phyloP scores from a whole-genome alignment of 2,329 filamentous ascomycete genomes.

The Fulvia fulva region DNA sequence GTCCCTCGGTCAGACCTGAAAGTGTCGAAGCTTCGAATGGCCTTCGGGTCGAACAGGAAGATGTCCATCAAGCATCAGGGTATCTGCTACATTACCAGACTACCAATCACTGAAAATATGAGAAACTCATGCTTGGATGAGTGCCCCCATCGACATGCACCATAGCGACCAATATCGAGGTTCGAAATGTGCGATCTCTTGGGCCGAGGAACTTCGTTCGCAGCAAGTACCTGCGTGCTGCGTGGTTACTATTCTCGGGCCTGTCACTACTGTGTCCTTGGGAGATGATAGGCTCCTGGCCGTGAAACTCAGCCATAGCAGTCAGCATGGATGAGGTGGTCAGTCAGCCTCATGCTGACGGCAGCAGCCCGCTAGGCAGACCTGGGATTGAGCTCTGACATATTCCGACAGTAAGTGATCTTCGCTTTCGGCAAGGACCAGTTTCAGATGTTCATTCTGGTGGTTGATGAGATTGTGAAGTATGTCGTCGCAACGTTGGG shows the following conservation, averaged over 20 bases:
- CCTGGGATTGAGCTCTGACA: not conserved
- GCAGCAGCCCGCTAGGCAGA: not conserved
- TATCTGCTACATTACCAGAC: no score
- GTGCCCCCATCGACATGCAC: not conserved
- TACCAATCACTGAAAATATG: no score
- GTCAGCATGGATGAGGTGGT: not conserved
- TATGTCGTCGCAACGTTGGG: not conserved
- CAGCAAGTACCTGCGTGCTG: not conserved
- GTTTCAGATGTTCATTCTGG: not conserved
- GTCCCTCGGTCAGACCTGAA: not conserved
- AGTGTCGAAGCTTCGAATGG: not conserved
- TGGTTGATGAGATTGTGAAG: not conserved
- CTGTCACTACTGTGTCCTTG: not conserved
- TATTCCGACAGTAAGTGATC: not conserved
- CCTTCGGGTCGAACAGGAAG: no score
- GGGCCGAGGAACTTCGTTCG: not conserved
- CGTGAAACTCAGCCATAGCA: not conserved
- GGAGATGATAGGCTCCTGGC: not conserved
- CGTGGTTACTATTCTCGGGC: not conserved
- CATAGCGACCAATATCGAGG: not conserved
- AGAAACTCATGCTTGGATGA: no score
- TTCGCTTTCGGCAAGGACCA: not conserved
- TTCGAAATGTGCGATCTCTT: not conserved
- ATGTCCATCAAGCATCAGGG: no score
- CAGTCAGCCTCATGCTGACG: not conserved